phyloP scores from a whole-genome alignment of 352 stramenopile species.

The Phytophthora quininea region DNA sequence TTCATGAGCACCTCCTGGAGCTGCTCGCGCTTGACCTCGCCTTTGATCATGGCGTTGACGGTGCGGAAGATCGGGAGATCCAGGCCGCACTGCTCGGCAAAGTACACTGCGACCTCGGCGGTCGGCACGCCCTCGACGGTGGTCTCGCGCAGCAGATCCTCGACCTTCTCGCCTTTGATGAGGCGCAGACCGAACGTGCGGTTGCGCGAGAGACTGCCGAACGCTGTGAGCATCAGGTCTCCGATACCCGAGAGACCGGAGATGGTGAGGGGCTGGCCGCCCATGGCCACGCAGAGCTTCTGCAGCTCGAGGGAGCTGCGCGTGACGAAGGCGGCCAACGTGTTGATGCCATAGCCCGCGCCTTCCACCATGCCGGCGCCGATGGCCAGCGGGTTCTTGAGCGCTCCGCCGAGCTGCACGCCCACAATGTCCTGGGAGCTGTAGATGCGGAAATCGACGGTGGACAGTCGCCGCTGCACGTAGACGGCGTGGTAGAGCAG shows the following conservation, averaged over 20 bases:
- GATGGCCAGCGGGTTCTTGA: slow-evolving; percentile 98
- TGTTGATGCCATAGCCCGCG: slow-evolving; percentile 96
- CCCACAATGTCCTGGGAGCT: slow-evolving; percentile 94
- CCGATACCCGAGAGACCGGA: slow-evolving; percentile 92
- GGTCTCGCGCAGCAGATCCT: slow-evolving; percentile 93
- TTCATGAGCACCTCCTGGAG: slow-evolving; percentile 84
- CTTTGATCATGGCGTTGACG: slow-evolving; percentile 88
- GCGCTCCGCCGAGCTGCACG: slow-evolving; percentile 95
- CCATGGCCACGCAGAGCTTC: slow-evolving; percentile 95
- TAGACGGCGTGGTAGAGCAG: slow-evolving; percentile 90
- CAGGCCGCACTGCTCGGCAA: slow-evolving; percentile 89
- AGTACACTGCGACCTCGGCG: slow-evolving; percentile 92
- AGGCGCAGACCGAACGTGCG: slow-evolving; percentile 94
- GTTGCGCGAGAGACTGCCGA: slow-evolving; percentile 96
- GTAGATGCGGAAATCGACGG: slow-evolving; percentile 95
- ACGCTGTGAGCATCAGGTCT: slow-evolving; percentile 97
- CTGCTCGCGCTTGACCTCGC: slow-evolving; percentile 72
- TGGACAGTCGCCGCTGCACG: slow-evolving; percentile 85
- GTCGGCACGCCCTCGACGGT: slow-evolving; percentile 96
- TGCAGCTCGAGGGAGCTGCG: slow-evolving; percentile 96
- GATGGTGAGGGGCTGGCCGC: slow-evolving; percentile 94
- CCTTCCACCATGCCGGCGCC: slow-evolving; percentile 98
- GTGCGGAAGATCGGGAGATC: slow-evolving; percentile 92
- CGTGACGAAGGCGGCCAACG: slow-evolving; percentile 94
- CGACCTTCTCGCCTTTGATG: slow-evolving; percentile 90